These are phyloP conservation scores for Neurospora terricola DNA, from an alignment of 495 filamentous ascomycete species.

Conservation along the genomic window DNA sequence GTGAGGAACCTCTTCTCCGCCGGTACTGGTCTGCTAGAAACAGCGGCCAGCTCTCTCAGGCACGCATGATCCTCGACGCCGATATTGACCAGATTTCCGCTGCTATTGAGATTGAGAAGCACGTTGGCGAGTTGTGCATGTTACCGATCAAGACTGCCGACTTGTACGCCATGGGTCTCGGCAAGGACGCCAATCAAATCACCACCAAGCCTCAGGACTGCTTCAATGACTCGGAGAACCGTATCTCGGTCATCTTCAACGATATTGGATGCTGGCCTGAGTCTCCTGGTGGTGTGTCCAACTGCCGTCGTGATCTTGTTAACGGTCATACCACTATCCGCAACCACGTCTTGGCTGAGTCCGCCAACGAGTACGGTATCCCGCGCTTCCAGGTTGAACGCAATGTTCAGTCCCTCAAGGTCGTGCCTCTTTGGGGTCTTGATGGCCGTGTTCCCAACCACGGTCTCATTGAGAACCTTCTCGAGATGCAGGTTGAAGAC, in stretches of 20 bases:
- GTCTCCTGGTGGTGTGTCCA: constrained; percentile 56
- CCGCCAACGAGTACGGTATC: constrained; percentile 55
- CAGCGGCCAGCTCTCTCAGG: constrained; percentile 41
- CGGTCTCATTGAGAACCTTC: constrained; percentile 51
- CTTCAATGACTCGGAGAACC: constrained; percentile 40
- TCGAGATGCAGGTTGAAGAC: constrained; percentile 52
- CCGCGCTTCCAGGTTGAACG: constrained; percentile 58
- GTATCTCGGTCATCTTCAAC: constrained; percentile 51
- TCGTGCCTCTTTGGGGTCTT: constrained; percentile 58
- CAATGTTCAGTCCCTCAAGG: constrained; percentile 54
- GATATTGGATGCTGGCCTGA: constrained; percentile 61
- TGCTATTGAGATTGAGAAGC: constrained; percentile 49
- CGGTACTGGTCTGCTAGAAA: constrained; percentile 51
- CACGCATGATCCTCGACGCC: constrained; percentile 45
- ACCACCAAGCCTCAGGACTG: constrained; percentile 32
- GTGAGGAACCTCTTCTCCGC: constrained; percentile 43
- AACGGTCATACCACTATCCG: constrained; percentile 51
- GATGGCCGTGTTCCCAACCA: constrained; percentile 55
- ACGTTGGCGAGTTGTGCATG: constrained; percentile 47
- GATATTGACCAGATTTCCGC: constrained; percentile 50
- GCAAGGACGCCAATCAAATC: constrained; percentile 44
- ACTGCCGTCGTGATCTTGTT: constrained; percentile 59
- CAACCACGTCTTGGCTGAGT: constrained; percentile 58
- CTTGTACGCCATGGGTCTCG: constrained; percentile 53
- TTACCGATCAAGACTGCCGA: constrained; percentile 54